A percentile compares a stretch with the other conserved stretches of the same genome.
Evolutionary conservation across 2,329 filamentous ascomycete species (phyloP).

Genomic region (Aureobasidium namibiae): DNA sequence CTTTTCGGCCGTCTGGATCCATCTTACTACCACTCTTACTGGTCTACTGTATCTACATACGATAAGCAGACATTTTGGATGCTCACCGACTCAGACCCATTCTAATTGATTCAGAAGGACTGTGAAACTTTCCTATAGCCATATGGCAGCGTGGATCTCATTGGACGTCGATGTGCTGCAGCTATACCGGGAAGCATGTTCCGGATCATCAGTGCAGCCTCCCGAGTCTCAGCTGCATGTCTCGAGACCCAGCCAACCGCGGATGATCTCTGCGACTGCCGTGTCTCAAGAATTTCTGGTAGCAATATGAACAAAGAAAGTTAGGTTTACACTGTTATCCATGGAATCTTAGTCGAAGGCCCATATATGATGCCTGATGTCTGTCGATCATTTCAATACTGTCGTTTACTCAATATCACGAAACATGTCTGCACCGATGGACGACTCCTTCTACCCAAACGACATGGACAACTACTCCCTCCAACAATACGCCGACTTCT

Average conservation of each 20-base stretch:
- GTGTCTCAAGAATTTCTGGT: background rate
- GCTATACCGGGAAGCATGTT: background rate
- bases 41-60: too few relatives aligned
- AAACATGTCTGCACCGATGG: constrained; percentile 1
- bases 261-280: background rate
- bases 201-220: background rate
- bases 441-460: background rate
- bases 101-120: too few relatives aligned
- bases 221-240: constrained; percentile 11
- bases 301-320: constrained; percentile 9
- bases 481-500: background rate
- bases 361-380: background rate
- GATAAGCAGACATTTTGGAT: too few relatives aligned
- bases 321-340: background rate
- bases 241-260: constrained; percentile 1
- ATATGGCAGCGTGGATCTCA: too few relatives aligned
- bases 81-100: too few relatives aligned
- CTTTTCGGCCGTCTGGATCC: too few relatives aligned
- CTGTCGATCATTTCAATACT: background rate
- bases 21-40: too few relatives aligned
- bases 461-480: background rate
- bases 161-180: background rate
- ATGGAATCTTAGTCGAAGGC: background rate
- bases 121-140: too few relatives aligned
- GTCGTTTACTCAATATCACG: background rate